A percentile compares a stretch with the other conserved stretches of the same genome.
These are phyloP conservation scores for Pezicula carpinea DNA, from an alignment of 2,329 filamentous ascomycete species.

Conservation along the genomic window DNA sequence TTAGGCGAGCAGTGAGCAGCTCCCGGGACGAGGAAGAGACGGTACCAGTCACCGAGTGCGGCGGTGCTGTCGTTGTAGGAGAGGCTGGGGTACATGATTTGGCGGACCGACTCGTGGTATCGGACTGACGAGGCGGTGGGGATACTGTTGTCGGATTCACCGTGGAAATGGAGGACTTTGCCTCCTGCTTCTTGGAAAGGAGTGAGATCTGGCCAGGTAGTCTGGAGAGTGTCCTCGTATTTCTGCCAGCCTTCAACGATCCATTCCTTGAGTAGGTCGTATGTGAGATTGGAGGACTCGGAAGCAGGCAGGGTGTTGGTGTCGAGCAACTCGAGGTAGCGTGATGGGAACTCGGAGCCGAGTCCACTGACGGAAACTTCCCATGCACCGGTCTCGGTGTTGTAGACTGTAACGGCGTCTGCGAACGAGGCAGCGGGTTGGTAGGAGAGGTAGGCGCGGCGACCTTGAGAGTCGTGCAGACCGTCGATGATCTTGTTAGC, in stretches of 20 bases:
- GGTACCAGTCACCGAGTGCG: conserved; percentile 35
- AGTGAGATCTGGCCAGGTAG: conserved; percentile 43
- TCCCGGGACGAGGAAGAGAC: conserved; percentile 45
- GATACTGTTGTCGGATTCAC: conserved; percentile 38
- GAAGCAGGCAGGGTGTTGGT: conserved; percentile 31
- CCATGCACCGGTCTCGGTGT: conserved; percentile 28
- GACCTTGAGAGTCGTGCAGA: conserved; percentile 27
- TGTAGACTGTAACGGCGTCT: conserved; percentile 28
- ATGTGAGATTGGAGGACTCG: conserved; percentile 38
- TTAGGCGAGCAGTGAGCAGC: conserved; percentile 44
- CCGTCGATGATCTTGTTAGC: conserved; percentile 31
- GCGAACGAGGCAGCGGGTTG: conserved; percentile 25
- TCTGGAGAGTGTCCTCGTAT: conserved; percentile 47
- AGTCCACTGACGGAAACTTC: conserved; percentile 28
- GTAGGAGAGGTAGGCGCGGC: conserved; percentile 31
- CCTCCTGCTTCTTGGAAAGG: conserved; percentile 34
- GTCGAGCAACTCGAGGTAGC: conserved; percentile 31
- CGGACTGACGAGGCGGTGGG: conserved; percentile 45
- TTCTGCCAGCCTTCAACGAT: conserved; percentile 42
- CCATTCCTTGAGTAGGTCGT: conserved; percentile 49
- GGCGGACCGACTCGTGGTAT: conserved; percentile 43
- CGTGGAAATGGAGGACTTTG: conserved; percentile 4
- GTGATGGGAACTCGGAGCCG: conserved; percentile 32
- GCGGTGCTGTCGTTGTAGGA: conserved; percentile 27
- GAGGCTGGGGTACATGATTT: conserved; percentile 39